Base-by-base conservation (phyloP, 331 rosid species). In the Spiraea crenata region DNA sequence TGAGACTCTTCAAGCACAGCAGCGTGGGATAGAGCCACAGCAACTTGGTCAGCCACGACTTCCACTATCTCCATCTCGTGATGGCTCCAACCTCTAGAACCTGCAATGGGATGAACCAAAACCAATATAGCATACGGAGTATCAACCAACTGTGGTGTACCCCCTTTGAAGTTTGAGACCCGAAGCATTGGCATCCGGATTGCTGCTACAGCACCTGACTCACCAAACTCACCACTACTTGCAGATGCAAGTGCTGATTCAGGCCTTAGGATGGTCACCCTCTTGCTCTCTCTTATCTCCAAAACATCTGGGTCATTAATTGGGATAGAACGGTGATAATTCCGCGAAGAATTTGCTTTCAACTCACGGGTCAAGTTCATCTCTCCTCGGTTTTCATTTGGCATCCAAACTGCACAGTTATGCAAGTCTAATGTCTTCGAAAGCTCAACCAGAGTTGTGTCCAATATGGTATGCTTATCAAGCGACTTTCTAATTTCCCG, bases 361-460 rank as follows among this genome's bases (percentile, higher is more conserved):
- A 88, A 76, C 81, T 88, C 96, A 74, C 87, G 87, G 41, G 91
- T 84, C 57, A 88, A 82, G 79, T 81, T 80, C 96, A 90, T 84
- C 39, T 80, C 82, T 8, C 83, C 76, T 64, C 88, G 70, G 41
- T 73, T 71, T 76, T 85, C 81, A 77, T 82, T 83, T 3, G 90
- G 96, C 93, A 88, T 87, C 96, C 96, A 90, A 76, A 90, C 93
- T 0, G 93, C 93, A 73, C 96, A 90, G 25, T 90, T 88, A 55
- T 77, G 83, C 83, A 90, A 75, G 19, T 79, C 88, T 79, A 90
- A 77, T 0, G 92, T 80, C 79, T 86, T 90, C 62, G 93, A 87
- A 64, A 90, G 91, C 90, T 90, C 93, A 71, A 90, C 93, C 49
- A 90, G 83, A 10, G 96, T 90, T 2, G 92, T 85, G 65, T 90